Evolutionary conservation across 768 basidiomycete genomes (phyloP).

Genomic region (Pleurotus platypus): DNA sequence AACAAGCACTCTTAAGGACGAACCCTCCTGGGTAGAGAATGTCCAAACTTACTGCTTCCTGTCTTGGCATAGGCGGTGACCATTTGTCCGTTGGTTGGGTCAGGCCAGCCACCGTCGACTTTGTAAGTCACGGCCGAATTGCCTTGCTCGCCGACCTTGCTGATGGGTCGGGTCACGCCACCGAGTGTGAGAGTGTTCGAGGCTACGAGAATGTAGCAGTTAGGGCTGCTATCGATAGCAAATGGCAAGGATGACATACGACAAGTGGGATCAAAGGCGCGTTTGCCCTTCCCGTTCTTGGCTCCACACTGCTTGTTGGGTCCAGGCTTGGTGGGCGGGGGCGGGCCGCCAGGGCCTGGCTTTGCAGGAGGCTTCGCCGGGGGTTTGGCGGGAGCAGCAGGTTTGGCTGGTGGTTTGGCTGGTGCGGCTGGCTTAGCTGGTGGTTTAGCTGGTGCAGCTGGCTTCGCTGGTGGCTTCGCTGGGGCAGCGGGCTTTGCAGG

Average conservation of each 20-base stretch:
- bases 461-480: not conserved
- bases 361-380: not conserved
- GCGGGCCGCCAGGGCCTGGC: not conserved
- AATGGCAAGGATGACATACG: not conserved
- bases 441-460: not conserved
- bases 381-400: not conserved
- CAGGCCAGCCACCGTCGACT: not conserved
- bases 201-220: not conserved
- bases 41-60: not conserved
- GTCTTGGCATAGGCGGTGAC: not conserved
- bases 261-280: not conserved
- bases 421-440: not conserved
- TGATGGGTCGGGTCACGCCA: not conserved
- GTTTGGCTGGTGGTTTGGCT: not conserved
- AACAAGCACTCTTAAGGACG: not conserved
- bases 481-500: not conserved
- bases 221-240: not conserved
- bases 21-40: not conserved
- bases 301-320: not conserved
- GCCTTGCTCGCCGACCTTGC: not conserved
- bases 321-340: not conserved
- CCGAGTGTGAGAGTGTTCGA: not conserved
- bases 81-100: not conserved
- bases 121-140: not conserved
- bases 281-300: not conserved